Percentiles rank a stretch among this genome's conserved stretches.
Conservation (phyloP, 208 protist species). For the Phytomonas francai region DNA sequence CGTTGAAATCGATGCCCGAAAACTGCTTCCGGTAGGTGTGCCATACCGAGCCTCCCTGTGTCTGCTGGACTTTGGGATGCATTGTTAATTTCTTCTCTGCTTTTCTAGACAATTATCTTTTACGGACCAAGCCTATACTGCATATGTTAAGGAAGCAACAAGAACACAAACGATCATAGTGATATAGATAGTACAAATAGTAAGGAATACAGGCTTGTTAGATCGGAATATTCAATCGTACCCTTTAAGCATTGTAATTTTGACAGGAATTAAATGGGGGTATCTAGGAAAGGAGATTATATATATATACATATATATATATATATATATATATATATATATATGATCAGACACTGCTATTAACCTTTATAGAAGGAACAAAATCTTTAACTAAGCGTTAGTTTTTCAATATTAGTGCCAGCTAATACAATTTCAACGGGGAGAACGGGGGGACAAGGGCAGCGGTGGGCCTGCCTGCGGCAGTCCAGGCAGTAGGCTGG, state of each 20-base stretch:
- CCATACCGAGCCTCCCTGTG: neutral
- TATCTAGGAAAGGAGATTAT: neutral
- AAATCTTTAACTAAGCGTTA: no score
- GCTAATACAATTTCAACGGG: conserved; percentile 20
- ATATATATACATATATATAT: neutral
- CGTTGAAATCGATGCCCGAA: conserved; percentile 29
- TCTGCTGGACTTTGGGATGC: neutral
- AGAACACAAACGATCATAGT: neutral
- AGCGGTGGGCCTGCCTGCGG: conserved; percentile 35
- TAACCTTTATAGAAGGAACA: no score
- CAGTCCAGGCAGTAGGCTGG: conserved; percentile 58
- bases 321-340: neutral
- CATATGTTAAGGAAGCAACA: neutral
- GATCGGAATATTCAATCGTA: no score
- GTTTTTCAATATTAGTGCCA: neutral
- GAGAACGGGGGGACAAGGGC: conserved; percentile 27
- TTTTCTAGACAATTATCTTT: no score
- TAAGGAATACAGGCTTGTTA: neutral
- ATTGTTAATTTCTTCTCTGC: no score
- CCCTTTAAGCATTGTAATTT: no score
- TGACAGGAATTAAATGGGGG: neutral
- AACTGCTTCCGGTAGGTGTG: no score
- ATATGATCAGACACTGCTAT: no score
- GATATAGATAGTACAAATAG: conserved; percentile 2
- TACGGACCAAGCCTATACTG: no score